A percentile compares a stretch with the other conserved stretches of the same genome.
Evolutionary conservation across 2,329 filamentous ascomycete species (phyloP).

Genomic region (Talaromyces piceae): DNA sequence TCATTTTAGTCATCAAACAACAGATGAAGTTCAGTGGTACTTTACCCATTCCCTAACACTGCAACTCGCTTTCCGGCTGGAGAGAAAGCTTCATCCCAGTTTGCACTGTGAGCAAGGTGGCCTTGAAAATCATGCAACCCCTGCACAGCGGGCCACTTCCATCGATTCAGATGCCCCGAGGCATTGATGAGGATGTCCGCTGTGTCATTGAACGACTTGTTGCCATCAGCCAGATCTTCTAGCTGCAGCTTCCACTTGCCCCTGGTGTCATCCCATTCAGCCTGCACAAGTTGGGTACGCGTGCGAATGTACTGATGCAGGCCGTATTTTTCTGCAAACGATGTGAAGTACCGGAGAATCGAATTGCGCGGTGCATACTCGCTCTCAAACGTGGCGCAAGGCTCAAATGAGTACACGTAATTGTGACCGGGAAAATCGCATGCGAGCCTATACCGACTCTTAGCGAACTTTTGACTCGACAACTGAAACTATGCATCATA

Average conservation of each 20-base stretch:
- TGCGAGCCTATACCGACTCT: neutral
- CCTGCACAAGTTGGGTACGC: neutral
- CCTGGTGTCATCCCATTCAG: neutral
- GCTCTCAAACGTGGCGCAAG: neutral
- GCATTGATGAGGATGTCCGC: neutral
- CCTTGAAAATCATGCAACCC: neutral
- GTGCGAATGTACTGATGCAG: neutral
- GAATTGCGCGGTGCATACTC: neutral
- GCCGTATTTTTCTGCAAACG: neutral
- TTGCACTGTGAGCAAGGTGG: neutral
- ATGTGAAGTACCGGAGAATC: neutral
- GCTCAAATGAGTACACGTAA: neutral
- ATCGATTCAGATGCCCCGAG: neutral
- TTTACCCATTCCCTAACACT: neutral
- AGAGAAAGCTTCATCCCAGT: neutral
- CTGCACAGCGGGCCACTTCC: neutral
- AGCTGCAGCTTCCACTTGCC: neutral
- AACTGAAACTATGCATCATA: neutral
- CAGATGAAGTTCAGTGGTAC: neutral
- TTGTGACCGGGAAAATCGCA: constrained; percentile 1
- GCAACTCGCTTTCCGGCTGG: neutral
- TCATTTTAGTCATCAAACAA: neutral
- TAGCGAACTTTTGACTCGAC: too few relatives aligned
- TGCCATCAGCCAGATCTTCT: neutral
- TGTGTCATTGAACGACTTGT: neutral